These are phyloP conservation scores for Pseudoneurospora amorphoporcata DNA, from an alignment of 495 filamentous ascomycete genomes.

Conservation along the genomic window DNA sequence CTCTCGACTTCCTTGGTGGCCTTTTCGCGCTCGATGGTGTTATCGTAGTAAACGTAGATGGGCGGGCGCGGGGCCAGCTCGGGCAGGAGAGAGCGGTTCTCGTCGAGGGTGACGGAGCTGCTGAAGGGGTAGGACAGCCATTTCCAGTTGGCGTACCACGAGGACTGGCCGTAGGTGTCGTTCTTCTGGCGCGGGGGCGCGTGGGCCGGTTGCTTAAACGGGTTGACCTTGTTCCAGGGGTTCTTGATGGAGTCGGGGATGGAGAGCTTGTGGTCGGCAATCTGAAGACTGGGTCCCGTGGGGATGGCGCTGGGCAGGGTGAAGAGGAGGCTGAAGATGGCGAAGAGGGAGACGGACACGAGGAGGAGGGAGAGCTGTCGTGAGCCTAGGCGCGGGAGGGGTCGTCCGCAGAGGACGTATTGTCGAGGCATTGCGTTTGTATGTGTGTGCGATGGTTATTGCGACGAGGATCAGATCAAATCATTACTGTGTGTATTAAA, in stretches of 20 bases:
- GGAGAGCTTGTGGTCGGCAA: conserved; percentile 30
- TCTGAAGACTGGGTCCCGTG: conserved; percentile 23
- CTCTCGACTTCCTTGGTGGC: conserved; percentile 59
- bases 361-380: conserved; percentile 37
- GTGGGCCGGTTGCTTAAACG: conserved; percentile 63
- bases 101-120: conserved; percentile 71
- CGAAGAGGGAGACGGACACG: conserved; percentile 30
- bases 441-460: neutral
- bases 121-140: conserved; percentile 84
- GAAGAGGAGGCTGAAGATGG: conserved; percentile 37
- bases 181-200: conserved; percentile 63
- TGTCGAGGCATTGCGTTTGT: conserved; percentile 39
- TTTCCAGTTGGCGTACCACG: conserved; percentile 80
- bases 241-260: conserved; percentile 35
- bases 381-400: conserved; percentile 31
- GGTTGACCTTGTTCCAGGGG: conserved; percentile 35
- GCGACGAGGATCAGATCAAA: neutral
- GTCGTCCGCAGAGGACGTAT: conserved; percentile 33
- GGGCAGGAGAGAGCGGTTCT: conserved; percentile 78
- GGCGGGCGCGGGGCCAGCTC: conserved; percentile 58
- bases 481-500: neutral
- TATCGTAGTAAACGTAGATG: conserved; percentile 92
- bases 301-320: conserved; percentile 35
- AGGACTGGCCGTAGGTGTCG: conserved; percentile 64
- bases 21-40: conserved; percentile 49